phyloP scores from a whole-genome alignment of 345 rosid genomes.

The Gossypium herbaceum region DNA sequence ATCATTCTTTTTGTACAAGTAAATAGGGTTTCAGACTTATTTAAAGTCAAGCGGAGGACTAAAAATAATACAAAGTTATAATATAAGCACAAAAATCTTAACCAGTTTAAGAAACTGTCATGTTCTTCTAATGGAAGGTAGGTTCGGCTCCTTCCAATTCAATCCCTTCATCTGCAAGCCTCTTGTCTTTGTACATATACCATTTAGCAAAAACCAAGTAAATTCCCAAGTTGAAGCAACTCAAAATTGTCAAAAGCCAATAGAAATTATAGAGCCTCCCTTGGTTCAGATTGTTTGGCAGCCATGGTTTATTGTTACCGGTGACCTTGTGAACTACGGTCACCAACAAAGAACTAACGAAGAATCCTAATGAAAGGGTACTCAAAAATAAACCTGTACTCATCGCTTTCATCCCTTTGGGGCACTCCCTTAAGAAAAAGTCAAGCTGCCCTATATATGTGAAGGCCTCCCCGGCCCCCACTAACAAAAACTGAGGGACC shows the following conservation, averaged over 20 bases:
- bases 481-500: conserved; percentile 74
- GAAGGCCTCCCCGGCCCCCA: conserved; percentile 89
- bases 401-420: conserved; percentile 97
- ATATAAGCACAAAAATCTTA: neutral
- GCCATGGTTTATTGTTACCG: conserved; percentile 52
- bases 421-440: conserved; percentile 90
- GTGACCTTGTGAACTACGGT: conserved; percentile 69
- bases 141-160: conserved; percentile 54
- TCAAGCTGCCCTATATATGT: conserved; percentile 85
- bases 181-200: conserved; percentile 91
- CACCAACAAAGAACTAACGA: conserved; percentile 74
- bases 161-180: conserved; percentile 62
- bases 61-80: neutral
- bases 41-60: neutral
- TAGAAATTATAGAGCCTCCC: conserved; percentile 83
- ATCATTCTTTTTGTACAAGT: conserved; percentile 7
- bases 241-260: conserved; percentile 73
- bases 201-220: conserved; percentile 63
- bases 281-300: conserved; percentile 72
- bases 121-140: conserved; percentile 30
- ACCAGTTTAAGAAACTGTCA: neutral
- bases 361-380: conserved; percentile 82
- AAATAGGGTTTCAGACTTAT: conserved; percentile 9
- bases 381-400: conserved; percentile 87
- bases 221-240: conserved; percentile 50